phyloP scores from a whole-genome alignment of 2,329 filamentous ascomycete genomes.

The Verticillium dahliae region DNA sequence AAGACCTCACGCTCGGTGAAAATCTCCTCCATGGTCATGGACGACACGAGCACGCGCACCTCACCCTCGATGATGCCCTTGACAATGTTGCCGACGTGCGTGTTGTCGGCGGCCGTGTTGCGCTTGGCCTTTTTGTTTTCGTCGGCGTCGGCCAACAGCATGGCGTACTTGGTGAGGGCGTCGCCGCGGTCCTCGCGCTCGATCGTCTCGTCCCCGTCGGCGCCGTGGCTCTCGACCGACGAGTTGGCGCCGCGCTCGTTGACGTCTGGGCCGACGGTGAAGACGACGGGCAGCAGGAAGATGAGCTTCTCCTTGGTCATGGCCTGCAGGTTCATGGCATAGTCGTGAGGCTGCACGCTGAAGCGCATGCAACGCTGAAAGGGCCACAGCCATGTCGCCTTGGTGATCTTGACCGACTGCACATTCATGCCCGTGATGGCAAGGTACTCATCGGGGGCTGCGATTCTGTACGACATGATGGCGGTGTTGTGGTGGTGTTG shows the following conservation, averaged over 20 bases:
- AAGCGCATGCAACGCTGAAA: constrained; percentile 60
- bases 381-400: constrained; percentile 67
- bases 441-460: constrained; percentile 76
- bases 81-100: constrained; percentile 77
- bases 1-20: constrained; percentile 72
- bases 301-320: constrained; percentile 89
- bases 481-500: constrained; percentile 14
- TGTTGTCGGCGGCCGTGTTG: constrained; percentile 29
- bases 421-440: constrained; percentile 78
- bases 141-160: constrained; percentile 68
- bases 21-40: constrained; percentile 91
- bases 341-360: constrained; percentile 70
- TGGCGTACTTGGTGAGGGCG: constrained; percentile 74
- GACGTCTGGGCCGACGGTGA: constrained; percentile 78
- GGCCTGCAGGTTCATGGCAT: constrained; percentile 73
- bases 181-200: constrained; percentile 47
- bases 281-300: constrained; percentile 75
- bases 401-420: constrained; percentile 67
- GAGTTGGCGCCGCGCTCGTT: constrained; percentile 46
- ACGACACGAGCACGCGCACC: constrained; percentile 73
- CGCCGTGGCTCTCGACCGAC: constrained; percentile 11
- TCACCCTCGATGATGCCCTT: constrained; percentile 89
- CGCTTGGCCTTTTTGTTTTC: constrained; percentile 22
- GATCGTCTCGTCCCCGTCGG: constrained; percentile 11
- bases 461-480: constrained; percentile 59